These are phyloP conservation scores for Termitomyces sp. DNA, from an alignment of 768 basidiomycete species.

Conservation along the genomic window DNA sequence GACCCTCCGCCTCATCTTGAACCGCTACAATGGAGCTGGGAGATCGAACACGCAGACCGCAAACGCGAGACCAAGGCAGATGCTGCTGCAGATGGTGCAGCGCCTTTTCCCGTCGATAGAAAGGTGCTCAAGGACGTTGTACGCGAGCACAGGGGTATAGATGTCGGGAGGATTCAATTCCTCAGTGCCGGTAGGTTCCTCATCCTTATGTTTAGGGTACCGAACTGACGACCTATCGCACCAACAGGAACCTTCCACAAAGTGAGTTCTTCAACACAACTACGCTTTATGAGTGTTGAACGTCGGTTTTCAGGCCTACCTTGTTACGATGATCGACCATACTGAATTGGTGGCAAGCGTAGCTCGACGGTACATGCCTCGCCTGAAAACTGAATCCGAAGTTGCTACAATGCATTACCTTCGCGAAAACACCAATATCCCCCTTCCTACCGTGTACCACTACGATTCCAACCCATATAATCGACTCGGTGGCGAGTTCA, in stretches of 20 bases:
- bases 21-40: slow-evolving; percentile 67
- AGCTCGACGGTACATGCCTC: slow-evolving; percentile 82
- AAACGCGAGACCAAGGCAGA: slow-evolving; percentile 63
- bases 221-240: slow-evolving; percentile 7
- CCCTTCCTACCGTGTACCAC: slow-evolving; percentile 73
- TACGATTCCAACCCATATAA: slow-evolving; percentile 86
- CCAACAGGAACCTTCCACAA: slow-evolving; percentile 81
- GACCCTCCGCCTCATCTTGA: slow-evolving; percentile 13
- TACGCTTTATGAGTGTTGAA: slow-evolving; percentile 4
- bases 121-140: slow-evolving; percentile 76
- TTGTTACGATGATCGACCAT: slow-evolving; percentile 62
- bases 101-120: slow-evolving; percentile 76
- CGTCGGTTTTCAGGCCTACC: slow-evolving; percentile 57
- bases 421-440: slow-evolving; percentile 64
- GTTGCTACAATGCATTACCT: slow-evolving; percentile 84
- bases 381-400: slow-evolving; percentile 84
- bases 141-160: slow-evolving; percentile 61
- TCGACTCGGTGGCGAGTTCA: slow-evolving; percentile 81
- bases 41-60: slow-evolving; percentile 68
- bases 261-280: slow-evolving; percentile 28
- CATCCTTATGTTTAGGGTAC: slow-evolving; percentile 15
- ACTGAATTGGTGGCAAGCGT: slow-evolving; percentile 74
- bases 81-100: slow-evolving; percentile 55
- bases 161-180: slow-evolving; percentile 71
- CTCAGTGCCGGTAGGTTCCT: slow-evolving; percentile 64